Base-by-base conservation (phyloP, 208 protist genomes). In the Wallacemonas collosoma region DNA sequence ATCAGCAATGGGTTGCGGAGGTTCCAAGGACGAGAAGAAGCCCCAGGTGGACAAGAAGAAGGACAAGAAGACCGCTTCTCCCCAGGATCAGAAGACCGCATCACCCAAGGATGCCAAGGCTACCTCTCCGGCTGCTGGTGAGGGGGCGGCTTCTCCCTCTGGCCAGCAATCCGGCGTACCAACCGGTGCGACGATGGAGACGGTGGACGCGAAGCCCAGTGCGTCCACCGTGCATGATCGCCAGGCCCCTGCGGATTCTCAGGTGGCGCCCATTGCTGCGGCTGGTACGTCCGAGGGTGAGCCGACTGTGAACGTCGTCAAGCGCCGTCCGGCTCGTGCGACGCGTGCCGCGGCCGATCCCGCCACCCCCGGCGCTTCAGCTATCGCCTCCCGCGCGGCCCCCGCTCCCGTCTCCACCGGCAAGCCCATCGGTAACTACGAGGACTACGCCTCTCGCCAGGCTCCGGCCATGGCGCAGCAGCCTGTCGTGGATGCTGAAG, bases 1-100 rank as follows among this genome's bases (percentile, higher is more conserved):
- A 50, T 14, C 2, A 15, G 43, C 14, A 68, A 74, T 72, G 68
- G 71, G 70, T 41, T 69, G 67, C 40, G 67, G 73, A 15, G 67
- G 62, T 1, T 69, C 69, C 17, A 76, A 70, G 48, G 41, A 54
- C 36, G 56, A 72, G 58, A 68, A 67, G 50, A 62, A 68, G 43
- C 36, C 50, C 43, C 56, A 68, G 40, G 43, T 51, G 50, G 48
- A 50, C 45, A 50, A 50, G 45, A 50, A 57, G 53, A 57, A 57
- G 53, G 53, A 15, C 15, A 15, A 57, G 45, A 50, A 57, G 53
- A 17, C 53, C 6, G 53, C 53, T 8, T 15, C 53, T 6, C 53
- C 53, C 11, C 11, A 35, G 11, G 53, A 15, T 5, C 9, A 57
- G 9, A 35, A 57, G 17, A 17, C 53, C 0, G 11, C 9, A 7